Conservation (phyloP, 805 yeast genomes). For the Yarrowia divulgata region DNA sequence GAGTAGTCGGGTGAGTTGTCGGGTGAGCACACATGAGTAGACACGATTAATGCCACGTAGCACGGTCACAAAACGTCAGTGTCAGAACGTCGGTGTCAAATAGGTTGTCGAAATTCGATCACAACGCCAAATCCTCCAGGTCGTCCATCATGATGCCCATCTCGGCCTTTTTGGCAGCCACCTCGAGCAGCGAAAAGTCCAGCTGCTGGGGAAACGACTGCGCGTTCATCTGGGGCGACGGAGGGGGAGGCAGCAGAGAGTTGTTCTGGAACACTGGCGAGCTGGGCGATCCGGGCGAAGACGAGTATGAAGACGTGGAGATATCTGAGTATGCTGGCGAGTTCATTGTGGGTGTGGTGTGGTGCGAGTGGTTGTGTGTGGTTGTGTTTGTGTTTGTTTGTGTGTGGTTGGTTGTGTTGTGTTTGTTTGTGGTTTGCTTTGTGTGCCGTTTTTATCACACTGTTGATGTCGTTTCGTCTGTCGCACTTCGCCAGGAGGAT, state of each 20-base stretch:
- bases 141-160: constrained; percentile 48
- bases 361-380: not conserved
- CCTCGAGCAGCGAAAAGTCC: constrained; percentile 47
- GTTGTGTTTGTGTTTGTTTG: not conserved
- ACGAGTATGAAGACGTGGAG: constrained; percentile 4
- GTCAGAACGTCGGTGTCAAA: too few species aligned
- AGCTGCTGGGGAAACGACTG: constrained; percentile 32
- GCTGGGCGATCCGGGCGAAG: constrained; percentile 10
- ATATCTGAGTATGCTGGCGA: constrained; percentile 33
- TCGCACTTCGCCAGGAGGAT: too few species aligned
- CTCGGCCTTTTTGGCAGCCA: constrained; percentile 50
- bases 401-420: not conserved
- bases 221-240: constrained; percentile 31
- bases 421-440: too few species aligned
- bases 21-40: too few species aligned
- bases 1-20: too few species aligned
- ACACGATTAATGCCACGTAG: too few species aligned
- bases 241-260: constrained; percentile 36
- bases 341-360: constrained; percentile 13
- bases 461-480: too few species aligned
- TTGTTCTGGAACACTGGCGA: constrained; percentile 21
- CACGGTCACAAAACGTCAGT: too few species aligned
- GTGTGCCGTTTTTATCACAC: too few species aligned
- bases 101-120: too few species aligned
- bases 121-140: constrained; percentile 41